Conservation (phyloP, 2,329 filamentous ascomycete species). For the Talaromyces sp. region DNA sequence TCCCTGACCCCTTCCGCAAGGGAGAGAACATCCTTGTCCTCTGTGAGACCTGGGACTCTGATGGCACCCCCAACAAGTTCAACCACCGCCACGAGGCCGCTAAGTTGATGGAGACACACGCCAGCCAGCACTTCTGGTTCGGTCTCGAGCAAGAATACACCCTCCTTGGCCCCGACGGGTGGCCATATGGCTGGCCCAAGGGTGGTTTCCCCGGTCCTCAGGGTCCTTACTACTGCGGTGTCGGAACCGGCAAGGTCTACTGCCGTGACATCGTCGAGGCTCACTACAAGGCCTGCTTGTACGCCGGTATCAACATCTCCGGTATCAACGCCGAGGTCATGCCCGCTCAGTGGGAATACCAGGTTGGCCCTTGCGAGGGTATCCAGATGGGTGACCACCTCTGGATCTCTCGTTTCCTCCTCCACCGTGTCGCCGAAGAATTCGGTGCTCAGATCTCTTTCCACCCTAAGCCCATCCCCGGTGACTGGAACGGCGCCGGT, state of each 20-base stretch:
- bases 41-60: conserved; percentile 88
- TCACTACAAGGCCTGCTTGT: conserved; percentile 87
- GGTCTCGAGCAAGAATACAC: conserved; percentile 98
- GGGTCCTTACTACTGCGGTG: conserved; percentile 97
- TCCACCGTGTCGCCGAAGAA: conserved; percentile 89
- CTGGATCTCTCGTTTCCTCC: conserved; percentile 87
- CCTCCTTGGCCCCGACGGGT: conserved; percentile 77
- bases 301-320: conserved; percentile 86
- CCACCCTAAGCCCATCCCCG: conserved; percentile 90
- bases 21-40: conserved; percentile 92
- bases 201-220: conserved; percentile 88
- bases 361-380: conserved; percentile 84
- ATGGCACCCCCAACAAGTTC: conserved; percentile 96
- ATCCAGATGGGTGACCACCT: conserved; percentile 95
- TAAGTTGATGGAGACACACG: conserved; percentile 85
- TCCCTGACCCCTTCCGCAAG: conserved; percentile 85
- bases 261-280: conserved; percentile 97
- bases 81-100: conserved; percentile 93
- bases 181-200: conserved; percentile 89
- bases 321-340: conserved; percentile 99
- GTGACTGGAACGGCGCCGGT: conserved; percentile 96
- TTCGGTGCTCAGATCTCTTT: conserved; percentile 95
- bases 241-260: conserved; percentile 93
- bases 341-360: conserved; percentile 97
- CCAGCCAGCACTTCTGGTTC: conserved; percentile 87